A percentile compares a stretch with the other conserved stretches of the same genome.
phyloP scores from a whole-genome alignment of 164 flowering plant genomes.

The Protea cynaroides region DNA sequence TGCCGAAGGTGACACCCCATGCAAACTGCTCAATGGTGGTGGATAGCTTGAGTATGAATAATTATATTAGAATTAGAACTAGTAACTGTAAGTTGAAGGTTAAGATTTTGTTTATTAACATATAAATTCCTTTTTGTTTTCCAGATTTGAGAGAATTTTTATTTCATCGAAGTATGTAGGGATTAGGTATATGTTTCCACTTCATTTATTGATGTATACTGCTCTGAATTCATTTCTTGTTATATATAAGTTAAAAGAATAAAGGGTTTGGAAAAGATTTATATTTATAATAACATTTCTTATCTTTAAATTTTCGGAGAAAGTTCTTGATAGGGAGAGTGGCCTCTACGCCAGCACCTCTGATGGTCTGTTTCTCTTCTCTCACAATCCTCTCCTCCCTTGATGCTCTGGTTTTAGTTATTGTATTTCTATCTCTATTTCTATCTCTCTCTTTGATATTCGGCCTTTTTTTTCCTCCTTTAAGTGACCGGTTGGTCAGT shows the following conservation, averaged over 20 bases:
- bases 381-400: no score
- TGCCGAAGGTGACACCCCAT: conserved; percentile 51
- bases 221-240: neutral
- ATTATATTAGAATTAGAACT: conserved; percentile 35
- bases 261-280: no score
- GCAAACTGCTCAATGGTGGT: conserved; percentile 56
- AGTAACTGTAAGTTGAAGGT: conserved; percentile 55
- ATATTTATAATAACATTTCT: no score
- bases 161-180: neutral
- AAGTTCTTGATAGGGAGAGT: no score
- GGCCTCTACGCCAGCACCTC: no score
- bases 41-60: conserved; percentile 36
- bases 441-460: no score
- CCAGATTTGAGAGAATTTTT: neutral
- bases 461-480: no score
- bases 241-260: neutral
- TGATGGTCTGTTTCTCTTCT: no score
- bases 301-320: no score
- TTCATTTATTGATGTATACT: neutral
- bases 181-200: neutral
- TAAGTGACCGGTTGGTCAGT: no score
- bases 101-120: conserved; percentile 27
- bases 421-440: no score
- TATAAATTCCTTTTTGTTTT: neutral
- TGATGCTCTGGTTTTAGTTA: no score